phyloP scores from a whole-genome alignment of 2,329 filamentous ascomycete genomes.

The Metarhizium brunneum region DNA sequence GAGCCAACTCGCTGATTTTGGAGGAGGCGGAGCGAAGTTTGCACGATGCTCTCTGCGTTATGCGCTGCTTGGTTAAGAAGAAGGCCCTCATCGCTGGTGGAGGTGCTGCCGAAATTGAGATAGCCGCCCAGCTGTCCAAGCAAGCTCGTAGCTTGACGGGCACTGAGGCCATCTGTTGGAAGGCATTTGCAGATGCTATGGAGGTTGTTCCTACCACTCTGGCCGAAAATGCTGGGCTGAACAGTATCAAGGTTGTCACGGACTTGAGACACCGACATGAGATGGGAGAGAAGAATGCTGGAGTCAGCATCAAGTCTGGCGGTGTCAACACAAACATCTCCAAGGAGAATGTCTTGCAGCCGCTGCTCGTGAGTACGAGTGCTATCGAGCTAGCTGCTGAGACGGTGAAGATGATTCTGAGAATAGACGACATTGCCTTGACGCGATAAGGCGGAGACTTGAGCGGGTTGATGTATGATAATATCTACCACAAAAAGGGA shows the following conservation, averaged over 20 bases:
- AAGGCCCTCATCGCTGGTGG: conserved; percentile 97
- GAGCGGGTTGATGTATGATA: conserved; percentile 26
- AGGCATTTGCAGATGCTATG: conserved; percentile 94
- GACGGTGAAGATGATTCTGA: conserved; percentile 89
- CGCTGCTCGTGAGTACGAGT: conserved; percentile 91
- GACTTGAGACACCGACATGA: conserved; percentile 91
- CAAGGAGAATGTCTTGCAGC: conserved; percentile 94
- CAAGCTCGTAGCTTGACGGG: conserved; percentile 76
- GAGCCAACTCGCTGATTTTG: conserved; percentile 87
- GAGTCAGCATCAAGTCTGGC: conserved; percentile 95
- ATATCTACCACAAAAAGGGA: conserved; percentile 16
- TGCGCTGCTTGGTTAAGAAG: conserved; percentile 97
- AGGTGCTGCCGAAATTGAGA: conserved; percentile 93
- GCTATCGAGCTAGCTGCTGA: conserved; percentile 94
- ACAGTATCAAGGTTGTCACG: conserved; percentile 98
- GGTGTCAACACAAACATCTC: conserved; percentile 96
- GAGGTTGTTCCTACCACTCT: conserved; percentile 95
- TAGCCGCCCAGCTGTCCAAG: conserved; percentile 76
- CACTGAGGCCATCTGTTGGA: conserved; percentile 97
- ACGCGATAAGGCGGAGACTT: conserved; percentile 38
- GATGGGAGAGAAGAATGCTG: conserved; percentile 89
- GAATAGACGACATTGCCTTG: conserved; percentile 58
- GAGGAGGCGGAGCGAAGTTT: conserved; percentile 95
- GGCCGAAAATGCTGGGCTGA: conserved; percentile 93
- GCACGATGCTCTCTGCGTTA: conserved; percentile 95